Percentiles rank a stretch among this genome's conserved stretches.
Conservation (phyloP, 2,329 filamentous ascomycete genomes). For the Talaromyces atroroseus region DNA sequence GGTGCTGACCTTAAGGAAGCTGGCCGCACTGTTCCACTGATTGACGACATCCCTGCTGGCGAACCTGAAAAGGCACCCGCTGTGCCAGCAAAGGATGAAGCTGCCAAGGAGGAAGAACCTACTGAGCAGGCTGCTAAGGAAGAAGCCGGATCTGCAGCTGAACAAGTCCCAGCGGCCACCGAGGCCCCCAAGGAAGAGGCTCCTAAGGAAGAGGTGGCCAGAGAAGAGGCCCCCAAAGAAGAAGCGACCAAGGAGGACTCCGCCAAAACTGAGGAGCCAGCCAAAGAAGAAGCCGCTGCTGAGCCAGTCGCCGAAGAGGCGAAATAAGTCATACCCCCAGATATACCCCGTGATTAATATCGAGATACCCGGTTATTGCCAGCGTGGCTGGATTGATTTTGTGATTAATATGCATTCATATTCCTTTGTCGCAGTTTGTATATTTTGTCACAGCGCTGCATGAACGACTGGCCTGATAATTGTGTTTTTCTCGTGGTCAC, state of each 20-base stretch:
- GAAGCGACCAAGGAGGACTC: conserved; percentile 11
- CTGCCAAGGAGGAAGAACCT: conserved; percentile 14
- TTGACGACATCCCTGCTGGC: conserved; percentile 19
- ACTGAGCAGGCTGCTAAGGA: conserved; percentile 1
- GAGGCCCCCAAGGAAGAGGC: conserved; percentile 18
- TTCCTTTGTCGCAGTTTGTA: not conserved
- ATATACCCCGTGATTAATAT: conserved; percentile 11
- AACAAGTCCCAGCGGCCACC: not conserved
- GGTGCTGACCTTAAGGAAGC: conserved; percentile 47
- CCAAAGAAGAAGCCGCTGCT: conserved; percentile 7
- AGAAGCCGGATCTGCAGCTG: not conserved
- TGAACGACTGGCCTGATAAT: conserved; percentile 5
- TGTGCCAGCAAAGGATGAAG: conserved; percentile 9
- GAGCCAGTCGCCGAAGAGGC: conserved; percentile 10
- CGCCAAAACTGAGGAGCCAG: conserved; percentile 6
- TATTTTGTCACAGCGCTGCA: not conserved
- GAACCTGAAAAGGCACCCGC: conserved; percentile 9
- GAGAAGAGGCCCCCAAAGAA: conserved; percentile 6
- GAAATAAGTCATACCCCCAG: conserved; percentile 8
- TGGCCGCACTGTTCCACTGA: conserved; percentile 27
- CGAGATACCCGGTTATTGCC: conserved; percentile 14
- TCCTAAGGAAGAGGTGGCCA: conserved; percentile 16
- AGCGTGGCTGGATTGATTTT: conserved; percentile 10
- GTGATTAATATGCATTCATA: not conserved
- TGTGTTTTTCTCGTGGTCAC: conserved; percentile 1